Conservation (phyloP, 2,329 filamentous ascomycete species). For the Golovinomyces cichoracearum region DNA sequence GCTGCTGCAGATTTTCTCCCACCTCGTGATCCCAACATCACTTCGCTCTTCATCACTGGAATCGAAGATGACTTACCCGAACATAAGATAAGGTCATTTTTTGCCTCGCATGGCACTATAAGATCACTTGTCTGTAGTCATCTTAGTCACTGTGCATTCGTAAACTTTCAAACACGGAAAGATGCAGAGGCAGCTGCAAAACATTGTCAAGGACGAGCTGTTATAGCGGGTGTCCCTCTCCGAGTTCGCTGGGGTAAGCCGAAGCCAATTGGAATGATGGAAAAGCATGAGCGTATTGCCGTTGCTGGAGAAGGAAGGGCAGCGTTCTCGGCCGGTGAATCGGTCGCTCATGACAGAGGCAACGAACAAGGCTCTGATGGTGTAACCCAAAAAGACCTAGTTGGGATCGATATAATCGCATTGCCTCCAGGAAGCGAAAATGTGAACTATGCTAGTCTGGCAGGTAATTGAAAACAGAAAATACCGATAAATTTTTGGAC, state of each 20-base stretch:
- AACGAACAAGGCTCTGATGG: neutral
- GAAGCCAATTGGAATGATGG: slow-evolving; percentile 74
- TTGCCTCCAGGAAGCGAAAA: neutral
- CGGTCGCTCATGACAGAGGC: slow-evolving; percentile 15
- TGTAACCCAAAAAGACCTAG: neutral
- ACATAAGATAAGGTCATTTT: slow-evolving; percentile 71
- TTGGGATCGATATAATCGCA: neutral
- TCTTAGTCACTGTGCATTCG: slow-evolving; percentile 86
- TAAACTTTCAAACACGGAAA: slow-evolving; percentile 73
- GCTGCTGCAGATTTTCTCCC: slow-evolving; percentile 66
- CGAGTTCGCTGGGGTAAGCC: slow-evolving; percentile 82
- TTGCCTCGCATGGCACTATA: slow-evolving; percentile 67
- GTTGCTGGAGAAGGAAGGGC: slow-evolving; percentile 56
- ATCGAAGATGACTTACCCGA: slow-evolving; percentile 92
- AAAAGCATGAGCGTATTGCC: slow-evolving; percentile 55
- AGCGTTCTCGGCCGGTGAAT: slow-evolving; percentile 23
- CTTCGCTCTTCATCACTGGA: slow-evolving; percentile 80
- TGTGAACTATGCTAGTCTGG: neutral
- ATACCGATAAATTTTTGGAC: neutral
- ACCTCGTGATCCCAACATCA: slow-evolving; percentile 61
- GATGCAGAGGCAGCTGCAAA: slow-evolving; percentile 66
- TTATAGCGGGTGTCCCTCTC: slow-evolving; percentile 75
- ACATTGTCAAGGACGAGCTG: slow-evolving; percentile 61
- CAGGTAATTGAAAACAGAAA: neutral
- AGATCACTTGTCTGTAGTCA: slow-evolving; percentile 88